These are phyloP conservation scores for Thoreauomyces humboldtii DNA, from an alignment of 192 early-diverging fungal genomes.

Conservation along the genomic window DNA sequence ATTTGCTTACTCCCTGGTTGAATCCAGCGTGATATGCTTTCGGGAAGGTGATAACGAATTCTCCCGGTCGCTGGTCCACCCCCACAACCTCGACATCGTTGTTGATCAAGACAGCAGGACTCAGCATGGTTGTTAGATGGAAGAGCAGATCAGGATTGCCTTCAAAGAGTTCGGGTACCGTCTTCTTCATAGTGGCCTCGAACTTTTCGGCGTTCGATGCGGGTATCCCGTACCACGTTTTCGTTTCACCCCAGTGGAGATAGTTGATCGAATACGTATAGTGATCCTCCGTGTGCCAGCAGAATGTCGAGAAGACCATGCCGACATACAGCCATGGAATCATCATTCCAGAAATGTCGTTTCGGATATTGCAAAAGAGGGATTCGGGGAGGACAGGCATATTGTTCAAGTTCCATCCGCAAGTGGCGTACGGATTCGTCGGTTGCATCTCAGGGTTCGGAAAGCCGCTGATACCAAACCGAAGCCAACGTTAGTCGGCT, in stretches of 20 bases:
- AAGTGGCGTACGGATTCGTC: slow-evolving; percentile 60
- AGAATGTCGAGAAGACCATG: slow-evolving; percentile 93
- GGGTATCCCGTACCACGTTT: slow-evolving; percentile 98
- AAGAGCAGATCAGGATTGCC: slow-evolving; percentile 88
- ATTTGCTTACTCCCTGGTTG: slow-evolving; percentile 84
- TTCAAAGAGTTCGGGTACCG: slow-evolving; percentile 86
- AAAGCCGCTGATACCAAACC: slow-evolving; percentile 68
- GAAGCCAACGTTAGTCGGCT: too few species aligned
- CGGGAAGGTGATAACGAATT: slow-evolving; percentile 94
- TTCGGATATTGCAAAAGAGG: slow-evolving; percentile 82
- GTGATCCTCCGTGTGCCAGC: slow-evolving; percentile 98
- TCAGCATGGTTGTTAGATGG: slow-evolving; percentile 91
- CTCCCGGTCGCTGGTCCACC: slow-evolving; percentile 85
- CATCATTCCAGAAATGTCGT: slow-evolving; percentile 97
- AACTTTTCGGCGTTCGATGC: slow-evolving; percentile 74
- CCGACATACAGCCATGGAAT: slow-evolving; percentile 97
- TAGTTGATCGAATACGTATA: slow-evolving; percentile 97
- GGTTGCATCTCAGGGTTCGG: slow-evolving; percentile 68
- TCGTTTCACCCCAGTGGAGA: slow-evolving; percentile 89
- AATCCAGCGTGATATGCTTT: slow-evolving; percentile 94
- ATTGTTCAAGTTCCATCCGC: slow-evolving; percentile 88
- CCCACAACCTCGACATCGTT: slow-evolving; percentile 75
- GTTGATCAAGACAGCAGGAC: slow-evolving; percentile 67
- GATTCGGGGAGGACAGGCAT: slow-evolving; percentile 78
- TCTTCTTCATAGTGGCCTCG: slow-evolving; percentile 75